phyloP scores from a whole-genome alignment of 1,284 basidiomycete genomes.

The Ustilago loliicola region DNA sequence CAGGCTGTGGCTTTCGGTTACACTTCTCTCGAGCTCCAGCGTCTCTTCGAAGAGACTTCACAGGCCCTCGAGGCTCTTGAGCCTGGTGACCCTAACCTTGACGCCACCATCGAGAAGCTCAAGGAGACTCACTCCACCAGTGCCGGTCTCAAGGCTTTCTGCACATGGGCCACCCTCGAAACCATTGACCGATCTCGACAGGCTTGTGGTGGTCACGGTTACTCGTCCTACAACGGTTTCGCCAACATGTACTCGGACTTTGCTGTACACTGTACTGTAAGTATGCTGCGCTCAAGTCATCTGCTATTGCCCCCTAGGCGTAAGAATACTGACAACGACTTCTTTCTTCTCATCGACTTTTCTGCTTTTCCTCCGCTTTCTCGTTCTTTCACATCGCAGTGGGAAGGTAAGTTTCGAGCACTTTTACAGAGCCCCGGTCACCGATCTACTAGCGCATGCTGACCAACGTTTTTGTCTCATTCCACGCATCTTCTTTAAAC shows the following conservation, averaged over 20 bases:
- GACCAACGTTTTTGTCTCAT: background rate
- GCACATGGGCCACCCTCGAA: constrained; percentile 75
- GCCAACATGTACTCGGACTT: constrained; percentile 74
- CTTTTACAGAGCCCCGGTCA: background rate
- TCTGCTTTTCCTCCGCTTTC: background rate
- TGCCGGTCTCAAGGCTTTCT: constrained; percentile 76
- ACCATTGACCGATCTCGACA: constrained; percentile 75
- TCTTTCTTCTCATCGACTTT: background rate
- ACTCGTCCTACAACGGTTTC: constrained; percentile 75
- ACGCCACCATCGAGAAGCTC: constrained; percentile 72
- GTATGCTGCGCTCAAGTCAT: too few relatives aligned
- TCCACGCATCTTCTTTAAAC: background rate
- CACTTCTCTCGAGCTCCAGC: constrained; percentile 72
- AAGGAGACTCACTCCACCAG: constrained; percentile 76
- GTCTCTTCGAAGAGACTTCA: constrained; percentile 72
- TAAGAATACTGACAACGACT: background rate
- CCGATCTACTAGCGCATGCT: background rate
- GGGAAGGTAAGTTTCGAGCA: constrained; percentile 16
- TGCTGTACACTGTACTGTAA: constrained; percentile 71
- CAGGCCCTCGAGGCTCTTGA: constrained; percentile 74
- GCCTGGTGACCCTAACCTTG: constrained; percentile 70
- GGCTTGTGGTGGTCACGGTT: constrained; percentile 76
- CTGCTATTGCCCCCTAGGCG: too few relatives aligned
- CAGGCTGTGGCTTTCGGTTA: constrained; percentile 76
- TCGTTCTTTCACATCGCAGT: constrained; percentile 6